Evolutionary conservation across 768 basidiomycete species (phyloP), one percentile per base, ranked within the genome.

Genomic region (Pholiota microspora): DNA sequence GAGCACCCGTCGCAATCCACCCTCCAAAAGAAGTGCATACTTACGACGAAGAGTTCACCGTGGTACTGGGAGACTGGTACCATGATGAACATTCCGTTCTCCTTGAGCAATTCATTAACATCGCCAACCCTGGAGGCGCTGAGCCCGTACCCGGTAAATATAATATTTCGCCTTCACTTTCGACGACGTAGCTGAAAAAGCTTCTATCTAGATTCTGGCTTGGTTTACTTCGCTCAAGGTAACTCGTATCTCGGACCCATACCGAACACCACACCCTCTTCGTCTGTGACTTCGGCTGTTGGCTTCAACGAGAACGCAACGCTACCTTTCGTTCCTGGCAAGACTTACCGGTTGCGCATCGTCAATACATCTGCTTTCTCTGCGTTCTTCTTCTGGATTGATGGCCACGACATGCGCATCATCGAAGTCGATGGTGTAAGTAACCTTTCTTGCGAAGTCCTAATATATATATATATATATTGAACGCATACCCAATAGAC

Each of bases 1-100:
- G 94, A n/a, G 79, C 93, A 0, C 92, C 95, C 0, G 67, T 97
- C 42, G 65, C 95, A 46, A 80, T 98, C 47, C 89, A 89, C 63
- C 85, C 86, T 3, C 70, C 76, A 1, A 75, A 73, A 50, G 88
- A 89, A 69, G 77, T 73, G 16, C 81, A 92, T 67, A 59, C 69
- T 58, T 98, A 97, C 69, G 94, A 98, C 68, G 91, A 88, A 24
- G 96, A 98, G 61, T 94, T 83, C 72, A 95, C 90, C 16, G 75
- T 98, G 59, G 66, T 94, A 55, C 74, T 98, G 1, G 81, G 85
- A 4, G 95, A 98, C 68, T 98, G 96, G 95, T 98, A 98, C 65
- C 93, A 97, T 65, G 67, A 85, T 5, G 77, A 92, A 66, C 89
- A 93, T 56, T 45, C 70, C 1, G 74, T 69, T 7, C 79, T 96